These are phyloP conservation scores for Cladobotryum protrusum DNA, from an alignment of 2,329 filamentous ascomycete genomes.

Conservation along the genomic window DNA sequence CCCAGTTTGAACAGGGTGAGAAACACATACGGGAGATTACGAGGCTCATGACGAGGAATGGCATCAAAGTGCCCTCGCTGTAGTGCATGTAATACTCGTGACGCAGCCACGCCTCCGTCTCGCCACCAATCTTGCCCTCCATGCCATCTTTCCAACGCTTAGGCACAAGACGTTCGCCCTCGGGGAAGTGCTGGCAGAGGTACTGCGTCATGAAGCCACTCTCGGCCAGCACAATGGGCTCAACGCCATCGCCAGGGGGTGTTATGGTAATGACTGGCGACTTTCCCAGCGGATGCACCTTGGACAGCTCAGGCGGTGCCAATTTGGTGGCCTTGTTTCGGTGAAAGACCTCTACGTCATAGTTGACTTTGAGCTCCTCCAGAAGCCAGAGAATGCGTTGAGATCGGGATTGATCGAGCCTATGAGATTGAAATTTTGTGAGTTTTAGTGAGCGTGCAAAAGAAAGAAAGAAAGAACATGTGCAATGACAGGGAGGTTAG, in stretches of 20 bases:
- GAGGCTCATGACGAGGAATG: conserved; percentile 57
- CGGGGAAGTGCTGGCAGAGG: conserved; percentile 58
- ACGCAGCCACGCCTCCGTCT: conserved; percentile 55
- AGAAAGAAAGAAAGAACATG: not conserved
- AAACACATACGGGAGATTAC: conserved; percentile 45
- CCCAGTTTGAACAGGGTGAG: not conserved
- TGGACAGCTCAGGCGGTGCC: conserved; percentile 70
- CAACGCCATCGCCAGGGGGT: conserved; percentile 27
- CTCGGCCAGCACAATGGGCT: conserved; percentile 66
- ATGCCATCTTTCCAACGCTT: conserved; percentile 50
- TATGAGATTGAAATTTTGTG: conserved; percentile 30
- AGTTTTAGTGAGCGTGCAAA: not conserved
- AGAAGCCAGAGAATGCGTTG: conserved; percentile 82
- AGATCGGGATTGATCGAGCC: conserved; percentile 77
- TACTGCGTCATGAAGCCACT: conserved; percentile 79
- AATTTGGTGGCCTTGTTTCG: conserved; percentile 54
- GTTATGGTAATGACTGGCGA: conserved; percentile 69
- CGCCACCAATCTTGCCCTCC: conserved; percentile 51
- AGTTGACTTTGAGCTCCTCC: conserved; percentile 72
- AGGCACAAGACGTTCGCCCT: conserved; percentile 44
- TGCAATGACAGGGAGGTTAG: not conserved
- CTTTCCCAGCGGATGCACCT: conserved; percentile 81
- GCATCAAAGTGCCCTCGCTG: conserved; percentile 77
- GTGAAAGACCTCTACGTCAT: conserved; percentile 75
- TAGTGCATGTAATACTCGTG: conserved; percentile 74